Conservation (phyloP, 2,329 filamentous ascomycete species). For the Pseudogymnoascus sp. region DNA sequence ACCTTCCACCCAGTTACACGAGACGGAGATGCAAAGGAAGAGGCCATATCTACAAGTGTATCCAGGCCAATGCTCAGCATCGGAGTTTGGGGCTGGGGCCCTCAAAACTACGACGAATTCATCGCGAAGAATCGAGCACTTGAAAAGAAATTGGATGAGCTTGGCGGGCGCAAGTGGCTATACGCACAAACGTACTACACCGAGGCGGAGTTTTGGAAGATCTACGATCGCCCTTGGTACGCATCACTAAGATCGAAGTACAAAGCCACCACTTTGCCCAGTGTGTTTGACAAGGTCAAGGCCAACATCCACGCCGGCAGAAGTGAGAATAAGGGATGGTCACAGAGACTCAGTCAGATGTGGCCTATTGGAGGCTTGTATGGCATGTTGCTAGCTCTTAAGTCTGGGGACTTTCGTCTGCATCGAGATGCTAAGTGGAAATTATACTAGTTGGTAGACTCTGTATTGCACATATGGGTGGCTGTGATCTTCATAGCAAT, state of each 20-base stretch:
- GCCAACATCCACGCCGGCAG: constrained; percentile 35
- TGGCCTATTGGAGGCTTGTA: background rate
- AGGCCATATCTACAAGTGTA: background rate
- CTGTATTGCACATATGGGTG: background rate
- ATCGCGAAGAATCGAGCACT: constrained; percentile 50
- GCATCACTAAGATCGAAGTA: constrained; percentile 55
- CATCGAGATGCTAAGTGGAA: background rate
- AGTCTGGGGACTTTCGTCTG: background rate
- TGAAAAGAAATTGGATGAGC: constrained; percentile 49
- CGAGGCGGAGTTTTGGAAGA: constrained; percentile 59
- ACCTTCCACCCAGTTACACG: no score
- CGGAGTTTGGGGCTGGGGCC: constrained; percentile 51
- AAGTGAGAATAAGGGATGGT: background rate
- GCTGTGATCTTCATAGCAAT: background rate
- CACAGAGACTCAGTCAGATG: background rate
- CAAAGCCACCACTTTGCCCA: constrained; percentile 53
- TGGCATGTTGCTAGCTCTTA: background rate
- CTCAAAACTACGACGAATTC: constrained; percentile 36
- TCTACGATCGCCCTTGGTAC: constrained; percentile 54
- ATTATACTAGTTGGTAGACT: background rate
- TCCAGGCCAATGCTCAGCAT: constrained; percentile 45
- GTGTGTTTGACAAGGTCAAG: constrained; percentile 62
- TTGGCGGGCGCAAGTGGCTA: constrained; percentile 60
- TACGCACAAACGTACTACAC: constrained; percentile 64
- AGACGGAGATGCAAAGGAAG: constrained; percentile 22